phyloP scores from a whole-genome alignment of 768 basidiomycete genomes.

The Termitomyces bulborhizus region DNA sequence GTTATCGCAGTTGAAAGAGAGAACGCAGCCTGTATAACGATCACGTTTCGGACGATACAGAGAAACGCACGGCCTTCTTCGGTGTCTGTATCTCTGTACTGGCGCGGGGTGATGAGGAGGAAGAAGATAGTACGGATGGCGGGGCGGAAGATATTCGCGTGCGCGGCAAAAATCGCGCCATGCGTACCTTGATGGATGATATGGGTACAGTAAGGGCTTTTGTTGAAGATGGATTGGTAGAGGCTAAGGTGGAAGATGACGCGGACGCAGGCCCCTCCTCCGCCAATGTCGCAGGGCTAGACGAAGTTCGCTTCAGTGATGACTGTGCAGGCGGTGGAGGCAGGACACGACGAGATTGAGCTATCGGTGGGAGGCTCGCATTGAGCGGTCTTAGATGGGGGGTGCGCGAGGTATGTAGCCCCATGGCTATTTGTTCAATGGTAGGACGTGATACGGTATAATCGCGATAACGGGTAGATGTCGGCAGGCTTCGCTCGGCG shows the following conservation, averaged over 20 bases:
- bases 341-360: conserved; percentile 27
- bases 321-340: conserved; percentile 58
- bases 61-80: conserved; percentile 60
- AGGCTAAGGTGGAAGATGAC: conserved; percentile 44
- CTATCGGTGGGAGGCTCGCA: conserved; percentile 21
- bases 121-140: conserved; percentile 25
- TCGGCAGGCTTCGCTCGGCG: conserved; percentile 27
- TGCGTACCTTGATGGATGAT: conserved; percentile 31
- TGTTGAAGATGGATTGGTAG: conserved; percentile 26
- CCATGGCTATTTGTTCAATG: conserved; percentile 77
- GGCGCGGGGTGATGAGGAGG: conserved; percentile 30
- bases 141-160: conserved; percentile 34
- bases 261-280: conserved; percentile 35
- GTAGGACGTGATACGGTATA: conserved; percentile 47
- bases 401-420: conserved; percentile 69
- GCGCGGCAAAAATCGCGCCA: conserved; percentile 47
- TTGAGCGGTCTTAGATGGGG: conserved; percentile 54
- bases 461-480: conserved; percentile 29
- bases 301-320: conserved; percentile 53
- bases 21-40: background rate
- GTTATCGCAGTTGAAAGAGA: conserved; percentile 10
- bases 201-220: conserved; percentile 14
- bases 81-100: conserved; percentile 31
- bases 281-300: conserved; percentile 27
- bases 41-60: conserved; percentile 18